Evolutionary conservation across 2,329 filamentous ascomycete genomes (phyloP).

Genomic region (Epichloe sylvatica): DNA sequence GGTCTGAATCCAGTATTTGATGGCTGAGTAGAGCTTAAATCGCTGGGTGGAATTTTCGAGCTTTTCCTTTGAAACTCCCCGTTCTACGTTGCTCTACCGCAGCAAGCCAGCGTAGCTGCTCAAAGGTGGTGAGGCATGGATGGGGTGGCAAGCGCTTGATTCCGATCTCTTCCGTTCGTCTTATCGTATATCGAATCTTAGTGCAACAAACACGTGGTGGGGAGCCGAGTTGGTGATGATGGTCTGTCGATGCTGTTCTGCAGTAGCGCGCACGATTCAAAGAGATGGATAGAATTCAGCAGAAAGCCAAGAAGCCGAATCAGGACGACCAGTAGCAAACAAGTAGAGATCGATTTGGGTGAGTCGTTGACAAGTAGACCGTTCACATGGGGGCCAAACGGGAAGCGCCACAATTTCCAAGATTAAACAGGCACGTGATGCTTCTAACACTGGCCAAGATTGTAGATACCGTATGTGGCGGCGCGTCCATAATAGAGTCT

Average conservation of each 20-base stretch:
- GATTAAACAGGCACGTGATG: background rate
- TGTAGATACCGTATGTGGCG: constrained; percentile 6
- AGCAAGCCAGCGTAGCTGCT: constrained; percentile 2
- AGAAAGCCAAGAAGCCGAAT: background rate
- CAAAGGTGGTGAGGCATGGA: constrained; percentile 1
- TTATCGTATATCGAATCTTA: background rate
- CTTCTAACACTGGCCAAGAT: background rate
- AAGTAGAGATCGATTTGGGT: background rate
- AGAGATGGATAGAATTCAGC: background rate
- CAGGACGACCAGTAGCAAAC: background rate
- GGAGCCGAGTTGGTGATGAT: background rate
- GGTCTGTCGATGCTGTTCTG: background rate
- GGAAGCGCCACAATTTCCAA: constrained; percentile 1
- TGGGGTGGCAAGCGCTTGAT: background rate
- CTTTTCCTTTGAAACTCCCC: background rate
- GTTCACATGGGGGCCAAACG: background rate
- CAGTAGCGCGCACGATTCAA: background rate
- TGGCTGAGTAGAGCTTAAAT: background rate
- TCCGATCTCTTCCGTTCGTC: background rate
- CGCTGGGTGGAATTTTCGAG: background rate
- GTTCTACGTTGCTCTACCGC: background rate
- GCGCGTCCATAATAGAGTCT: background rate
- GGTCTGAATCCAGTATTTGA: background rate
- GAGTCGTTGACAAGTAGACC: background rate
- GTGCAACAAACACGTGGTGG: background rate